These are phyloP conservation scores for Aspergillus fijiensis DNA, from an alignment of 2,329 filamentous ascomycete genomes.

Conservation along the genomic window DNA sequence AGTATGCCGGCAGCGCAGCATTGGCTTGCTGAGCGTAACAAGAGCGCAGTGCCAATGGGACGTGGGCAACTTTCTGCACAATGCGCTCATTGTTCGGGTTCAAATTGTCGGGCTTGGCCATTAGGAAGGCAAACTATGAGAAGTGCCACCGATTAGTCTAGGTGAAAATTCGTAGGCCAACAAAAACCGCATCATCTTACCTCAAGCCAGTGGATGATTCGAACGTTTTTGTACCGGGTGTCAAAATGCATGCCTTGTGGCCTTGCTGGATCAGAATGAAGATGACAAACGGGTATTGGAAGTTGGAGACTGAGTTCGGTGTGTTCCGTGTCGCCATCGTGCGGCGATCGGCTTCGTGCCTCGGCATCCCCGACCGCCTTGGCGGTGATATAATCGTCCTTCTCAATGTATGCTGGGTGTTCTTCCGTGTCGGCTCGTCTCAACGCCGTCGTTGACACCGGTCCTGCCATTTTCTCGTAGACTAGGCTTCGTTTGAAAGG, in stretches of 20 bases:
- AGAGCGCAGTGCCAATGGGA: constrained; percentile 15
- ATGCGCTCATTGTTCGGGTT: not conserved
- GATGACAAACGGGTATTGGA: constrained; percentile 11
- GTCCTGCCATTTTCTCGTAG: constrained; percentile 9
- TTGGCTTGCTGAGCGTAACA: constrained; percentile 16
- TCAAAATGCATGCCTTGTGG: constrained; percentile 16
- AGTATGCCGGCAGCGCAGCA: constrained; percentile 13
- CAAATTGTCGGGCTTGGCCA: not conserved
- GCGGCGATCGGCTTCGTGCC: not conserved
- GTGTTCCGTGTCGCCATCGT: not conserved
- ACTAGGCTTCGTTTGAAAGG: constrained; percentile 14
- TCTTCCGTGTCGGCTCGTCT: constrained; percentile 3
- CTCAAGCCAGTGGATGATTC: constrained; percentile 17
- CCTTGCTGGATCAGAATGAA: constrained; percentile 5
- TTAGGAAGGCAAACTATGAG: constrained; percentile 13
- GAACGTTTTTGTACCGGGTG: constrained; percentile 14
- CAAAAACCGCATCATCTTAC: constrained; percentile 5
- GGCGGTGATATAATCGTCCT: not conserved
- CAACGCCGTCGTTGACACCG: constrained; percentile 1
- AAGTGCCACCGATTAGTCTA: not conserved
- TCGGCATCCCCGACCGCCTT: constrained; percentile 7
- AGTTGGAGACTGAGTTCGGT: constrained; percentile 12
- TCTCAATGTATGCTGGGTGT: not conserved
- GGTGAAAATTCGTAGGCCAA: not conserved
- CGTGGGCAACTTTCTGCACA: constrained; percentile 9